These are phyloP conservation scores for Hordeum vulgare DNA, from an alignment of 176 grass and related monocot species.

Conservation along the genomic window MorexV3_pseudomolecules_assembly NC_058518.1:21243345-21243844, in stretches of 20 bases:
- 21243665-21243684: neutral
- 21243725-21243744: neutral
- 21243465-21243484: neutral
- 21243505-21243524: neutral
- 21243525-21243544: neutral
- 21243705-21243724: neutral
- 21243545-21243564: neutral
- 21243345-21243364: conserved; percentile 20
- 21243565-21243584: neutral
- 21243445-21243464: neutral
- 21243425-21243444: neutral
- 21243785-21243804: too few species aligned
- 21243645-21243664: neutral
- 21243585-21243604: neutral
- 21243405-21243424: conserved; percentile 1
- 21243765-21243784: too few species aligned
- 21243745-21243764: too few species aligned
- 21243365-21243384: neutral
- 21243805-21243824: too few species aligned
- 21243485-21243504: neutral
- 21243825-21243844: too few species aligned
- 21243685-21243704: neutral
- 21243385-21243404: neutral
- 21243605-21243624: neutral
- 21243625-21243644: neutral